Base-by-base conservation (phyloP, 768 basidiomycete species). In the Asterophora parasitica region DNA sequence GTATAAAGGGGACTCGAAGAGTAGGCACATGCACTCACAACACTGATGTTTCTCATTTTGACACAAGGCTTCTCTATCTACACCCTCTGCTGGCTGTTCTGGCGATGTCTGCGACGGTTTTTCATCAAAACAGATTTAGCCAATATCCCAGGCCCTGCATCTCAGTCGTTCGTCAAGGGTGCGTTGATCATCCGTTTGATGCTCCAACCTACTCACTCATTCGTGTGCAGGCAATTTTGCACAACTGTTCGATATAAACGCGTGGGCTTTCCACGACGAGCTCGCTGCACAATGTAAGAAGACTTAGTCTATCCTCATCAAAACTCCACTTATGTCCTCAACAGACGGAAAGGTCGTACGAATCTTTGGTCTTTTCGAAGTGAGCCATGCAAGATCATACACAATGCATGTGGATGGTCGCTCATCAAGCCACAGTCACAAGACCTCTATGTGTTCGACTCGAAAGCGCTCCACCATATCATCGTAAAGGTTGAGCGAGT, bases 71-170 rank as follows among this genome's bases (percentile, higher is more conserved):
- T 23, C 23, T 23, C 23, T 23, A 23, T 23, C 23, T 3, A 6
- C 23, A 6, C 23, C 23, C 23, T 23, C 23, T 23, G 23, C 6
- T 37, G 36, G 15, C 17, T 20, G 10, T 37, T 37, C 6, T 37
- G 36, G 43, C 17, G 17, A 44, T 35, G 4, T 43, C 15, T n/a
- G 4, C 26, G 23, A 28, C 23, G 23, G 6, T 23, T 23, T 23
- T 23, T 23, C 23, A 23, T 23, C 35, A 19, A 7, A 35, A 13
- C 23, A 17, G 17, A 15, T 27, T 32, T 15, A 15, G 38, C 12
- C 37, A 10, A 65, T 40, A 54, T 70, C 30, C 65, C 65, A 1
- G 67, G 68, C 4, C 68, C 65, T 2, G 50, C 52, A 5, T 54
- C 60, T 1, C 27, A 40, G 2, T 67, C 64, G 1, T 61, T 61